Conservation (phyloP, 176 grass and related monocot species). For the Aegilops longissima region DNA sequence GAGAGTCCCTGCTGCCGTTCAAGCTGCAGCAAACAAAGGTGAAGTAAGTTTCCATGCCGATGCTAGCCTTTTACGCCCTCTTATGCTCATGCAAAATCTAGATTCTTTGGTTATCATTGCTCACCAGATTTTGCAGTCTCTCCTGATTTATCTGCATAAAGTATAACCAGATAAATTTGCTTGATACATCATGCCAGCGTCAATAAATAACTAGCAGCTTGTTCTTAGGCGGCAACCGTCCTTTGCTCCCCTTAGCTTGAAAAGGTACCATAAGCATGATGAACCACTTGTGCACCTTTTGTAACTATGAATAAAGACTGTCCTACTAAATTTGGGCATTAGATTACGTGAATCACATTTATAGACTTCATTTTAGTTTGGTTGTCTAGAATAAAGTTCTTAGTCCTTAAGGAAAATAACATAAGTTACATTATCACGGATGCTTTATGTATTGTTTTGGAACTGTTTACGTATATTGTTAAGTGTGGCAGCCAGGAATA, state of each 20-base stretch:
- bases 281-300: background rate
- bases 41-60: conserved; percentile 40
- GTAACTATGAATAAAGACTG: too few species aligned
- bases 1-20: conserved; percentile 68
- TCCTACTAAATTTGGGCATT: too few species aligned
- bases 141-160: background rate
- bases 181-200: background rate
- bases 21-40: conserved; percentile 57
- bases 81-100: background rate
- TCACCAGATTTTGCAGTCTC: too few species aligned
- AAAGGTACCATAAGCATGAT: background rate
- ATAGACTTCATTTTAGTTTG: too few species aligned
- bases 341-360: too few species aligned
- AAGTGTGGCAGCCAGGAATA: too few species aligned
- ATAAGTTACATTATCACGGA: too few species aligned
- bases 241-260: background rate
- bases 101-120: background rate
- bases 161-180: background rate
- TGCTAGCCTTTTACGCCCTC: background rate
- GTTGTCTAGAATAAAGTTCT: too few species aligned
- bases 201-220: background rate
- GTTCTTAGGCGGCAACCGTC: background rate
- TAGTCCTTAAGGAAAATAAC: too few species aligned
- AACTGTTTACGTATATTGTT: too few species aligned
- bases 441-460: too few species aligned